These are phyloP conservation scores for Asterophora lycoperdoides DNA, from an alignment of 768 basidiomycete genomes.

Conservation along the genomic window DNA sequence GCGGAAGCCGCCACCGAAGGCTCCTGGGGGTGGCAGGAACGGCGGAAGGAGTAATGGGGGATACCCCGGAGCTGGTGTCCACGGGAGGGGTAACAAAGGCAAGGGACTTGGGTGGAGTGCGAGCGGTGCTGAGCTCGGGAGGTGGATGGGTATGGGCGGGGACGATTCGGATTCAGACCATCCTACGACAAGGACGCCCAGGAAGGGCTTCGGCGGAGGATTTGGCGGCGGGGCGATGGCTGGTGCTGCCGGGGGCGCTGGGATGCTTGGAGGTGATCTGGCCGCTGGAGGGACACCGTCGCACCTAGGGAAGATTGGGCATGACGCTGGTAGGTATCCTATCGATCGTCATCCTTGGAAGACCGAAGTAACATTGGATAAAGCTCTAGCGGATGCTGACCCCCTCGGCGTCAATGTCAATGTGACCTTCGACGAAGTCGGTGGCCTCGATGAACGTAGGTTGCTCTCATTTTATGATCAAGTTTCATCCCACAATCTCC, in stretches of 20 bases:
- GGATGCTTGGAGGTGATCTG: slow-evolving; percentile 61
- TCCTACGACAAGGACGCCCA: slow-evolving; percentile 52
- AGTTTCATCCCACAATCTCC: not conserved
- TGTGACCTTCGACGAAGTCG: slow-evolving; percentile 95
- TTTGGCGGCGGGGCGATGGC: slow-evolving; percentile 41
- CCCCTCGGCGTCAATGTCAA: slow-evolving; percentile 91
- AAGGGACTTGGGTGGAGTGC: slow-evolving; percentile 75
- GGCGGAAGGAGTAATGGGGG: slow-evolving; percentile 24
- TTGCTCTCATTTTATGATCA: slow-evolving; percentile 11
- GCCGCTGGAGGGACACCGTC: slow-evolving; percentile 77
- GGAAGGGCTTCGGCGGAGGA: slow-evolving; percentile 60
- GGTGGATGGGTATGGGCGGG: slow-evolving; percentile 69
- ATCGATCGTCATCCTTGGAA: slow-evolving; percentile 5
- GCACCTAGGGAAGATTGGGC: slow-evolving; percentile 81
- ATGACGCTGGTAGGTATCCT: slow-evolving; percentile 49
- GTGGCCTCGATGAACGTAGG: slow-evolving; percentile 91
- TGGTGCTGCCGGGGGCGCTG: slow-evolving; percentile 37
- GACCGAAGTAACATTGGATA: not conserved
- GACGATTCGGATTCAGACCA: slow-evolving; percentile 84
- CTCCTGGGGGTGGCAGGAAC: slow-evolving; percentile 26
- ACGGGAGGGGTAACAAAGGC: slow-evolving; percentile 29
- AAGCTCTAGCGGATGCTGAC: slow-evolving; percentile 91
- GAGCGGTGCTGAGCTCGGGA: slow-evolving; percentile 68
- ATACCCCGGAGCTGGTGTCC: slow-evolving; percentile 28
- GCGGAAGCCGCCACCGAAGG: slow-evolving; percentile 40